Conservation (phyloP, 2,329 filamentous ascomycete genomes). For the Aspergillus sojae region DNA sequence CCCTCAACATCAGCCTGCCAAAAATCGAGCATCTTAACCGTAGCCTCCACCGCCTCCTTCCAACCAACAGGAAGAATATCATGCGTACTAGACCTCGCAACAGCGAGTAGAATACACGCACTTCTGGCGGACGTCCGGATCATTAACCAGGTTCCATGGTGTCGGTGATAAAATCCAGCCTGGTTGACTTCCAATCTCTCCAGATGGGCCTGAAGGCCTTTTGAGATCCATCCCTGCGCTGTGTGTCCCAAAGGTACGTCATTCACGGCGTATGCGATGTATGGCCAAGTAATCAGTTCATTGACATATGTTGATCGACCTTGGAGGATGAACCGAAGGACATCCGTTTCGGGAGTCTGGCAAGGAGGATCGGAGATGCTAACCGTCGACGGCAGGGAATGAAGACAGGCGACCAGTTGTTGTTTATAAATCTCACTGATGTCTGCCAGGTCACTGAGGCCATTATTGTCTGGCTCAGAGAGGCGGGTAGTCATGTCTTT, state of each 20-base stretch:
- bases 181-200: background rate
- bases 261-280: background rate
- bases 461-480: fast-evolving
- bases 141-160: background rate
- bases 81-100: too few relatives aligned
- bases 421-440: background rate
- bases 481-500: background rate
- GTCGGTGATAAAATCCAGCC: background rate
- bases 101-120: too few relatives aligned
- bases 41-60: background rate
- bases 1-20: background rate
- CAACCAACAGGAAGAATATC: too few relatives aligned
- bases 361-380: background rate
- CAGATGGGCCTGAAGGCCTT: background rate
- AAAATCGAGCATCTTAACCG: background rate
- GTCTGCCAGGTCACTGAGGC: background rate
- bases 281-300: background rate
- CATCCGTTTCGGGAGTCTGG: background rate
- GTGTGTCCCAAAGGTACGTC: background rate
- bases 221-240: background rate
- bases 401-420: background rate
- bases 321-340: background rate
- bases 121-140: too few relatives aligned
- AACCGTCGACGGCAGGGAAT: background rate
- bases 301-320: background rate